Evolutionary conservation across 768 basidiomycete species (phyloP).

Genomic region (Hericium rajendrae): DNA sequence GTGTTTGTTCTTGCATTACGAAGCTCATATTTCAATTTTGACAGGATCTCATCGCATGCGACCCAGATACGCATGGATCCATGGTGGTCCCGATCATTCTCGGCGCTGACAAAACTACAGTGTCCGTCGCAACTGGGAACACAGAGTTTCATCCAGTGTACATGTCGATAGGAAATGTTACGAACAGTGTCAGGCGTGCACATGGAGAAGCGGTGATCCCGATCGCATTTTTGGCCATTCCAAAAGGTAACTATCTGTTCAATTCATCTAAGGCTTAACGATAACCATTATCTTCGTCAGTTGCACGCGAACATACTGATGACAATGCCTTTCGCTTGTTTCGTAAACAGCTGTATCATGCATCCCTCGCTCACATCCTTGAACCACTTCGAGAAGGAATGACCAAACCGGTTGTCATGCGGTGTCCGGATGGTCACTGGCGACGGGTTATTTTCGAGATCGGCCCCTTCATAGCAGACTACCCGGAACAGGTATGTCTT

Average conservation of each 20-base stretch:
- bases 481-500: constrained; percentile 12
- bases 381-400: constrained; percentile 7
- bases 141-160: constrained; percentile 19
- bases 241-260: constrained; percentile 18
- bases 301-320: neutral
- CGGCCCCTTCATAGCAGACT: constrained; percentile 16
- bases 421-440: constrained; percentile 11
- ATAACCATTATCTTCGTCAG: too few species aligned
- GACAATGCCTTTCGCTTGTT: constrained; percentile 3
- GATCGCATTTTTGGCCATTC: constrained; percentile 21
- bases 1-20: neutral
- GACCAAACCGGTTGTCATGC: constrained; percentile 6
- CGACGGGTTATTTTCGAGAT: constrained; percentile 8
- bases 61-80: constrained; percentile 2
- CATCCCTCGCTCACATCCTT: constrained; percentile 7
- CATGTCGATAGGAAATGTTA: constrained; percentile 16
- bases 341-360: constrained; percentile 9
- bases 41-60: constrained; percentile 8
- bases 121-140: constrained; percentile 18
- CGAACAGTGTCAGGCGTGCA: constrained; percentile 14
- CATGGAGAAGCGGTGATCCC: constrained; percentile 19
- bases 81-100: constrained; percentile 15
- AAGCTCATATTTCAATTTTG: neutral
- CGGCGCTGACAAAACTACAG: constrained; percentile 21
- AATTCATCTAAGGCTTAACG: too few species aligned